phyloP scores from a whole-genome alignment of 176 grass and related monocot species.

The Paspalum vaginatum region DNA sequence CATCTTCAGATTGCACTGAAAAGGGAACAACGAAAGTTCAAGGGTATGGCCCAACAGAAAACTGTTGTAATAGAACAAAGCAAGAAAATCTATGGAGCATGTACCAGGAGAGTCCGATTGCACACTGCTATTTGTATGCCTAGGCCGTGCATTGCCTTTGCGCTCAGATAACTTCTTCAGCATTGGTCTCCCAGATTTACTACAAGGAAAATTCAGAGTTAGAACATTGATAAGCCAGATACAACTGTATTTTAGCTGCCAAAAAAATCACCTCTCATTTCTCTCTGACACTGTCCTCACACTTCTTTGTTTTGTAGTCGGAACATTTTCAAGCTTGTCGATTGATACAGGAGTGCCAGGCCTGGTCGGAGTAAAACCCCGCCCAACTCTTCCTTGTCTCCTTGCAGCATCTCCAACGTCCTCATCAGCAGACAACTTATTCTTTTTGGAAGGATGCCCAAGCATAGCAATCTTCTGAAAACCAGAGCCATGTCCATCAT shows the following conservation, averaged over 20 bases:
- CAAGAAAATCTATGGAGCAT: background rate
- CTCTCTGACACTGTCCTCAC: slow-evolving; percentile 72
- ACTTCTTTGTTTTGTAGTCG: slow-evolving; percentile 80
- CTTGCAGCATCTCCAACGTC: slow-evolving; percentile 67
- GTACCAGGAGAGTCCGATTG: slow-evolving; percentile 66
- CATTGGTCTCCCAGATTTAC: slow-evolving; percentile 79
- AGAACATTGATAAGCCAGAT: slow-evolving; percentile 33
- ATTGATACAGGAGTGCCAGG: slow-evolving; percentile 58
- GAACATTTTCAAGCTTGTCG: slow-evolving; percentile 75
- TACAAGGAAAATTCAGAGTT: slow-evolving; percentile 48
- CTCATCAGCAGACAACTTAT: slow-evolving; percentile 67
- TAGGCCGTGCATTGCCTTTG: slow-evolving; percentile 60
- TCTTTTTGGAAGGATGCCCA: slow-evolving; percentile 76
- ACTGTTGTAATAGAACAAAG: slow-evolving; percentile 33
- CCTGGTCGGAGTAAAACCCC: slow-evolving; percentile 59
- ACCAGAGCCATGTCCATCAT: slow-evolving; percentile 59
- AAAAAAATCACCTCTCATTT: slow-evolving; percentile 70
- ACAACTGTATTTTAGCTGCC: slow-evolving; percentile 20
- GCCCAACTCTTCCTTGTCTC: slow-evolving; percentile 66
- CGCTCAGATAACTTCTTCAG: slow-evolving; percentile 83
- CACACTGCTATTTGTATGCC: slow-evolving; percentile 55
- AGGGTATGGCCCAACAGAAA: slow-evolving; percentile 13
- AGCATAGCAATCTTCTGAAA: slow-evolving; percentile 75
- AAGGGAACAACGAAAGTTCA: slow-evolving; percentile 51
- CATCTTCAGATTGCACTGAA: slow-evolving; percentile 67